Conservation (phyloP, 2,329 filamentous ascomycete species). For the Fusarium coicis region DNA sequence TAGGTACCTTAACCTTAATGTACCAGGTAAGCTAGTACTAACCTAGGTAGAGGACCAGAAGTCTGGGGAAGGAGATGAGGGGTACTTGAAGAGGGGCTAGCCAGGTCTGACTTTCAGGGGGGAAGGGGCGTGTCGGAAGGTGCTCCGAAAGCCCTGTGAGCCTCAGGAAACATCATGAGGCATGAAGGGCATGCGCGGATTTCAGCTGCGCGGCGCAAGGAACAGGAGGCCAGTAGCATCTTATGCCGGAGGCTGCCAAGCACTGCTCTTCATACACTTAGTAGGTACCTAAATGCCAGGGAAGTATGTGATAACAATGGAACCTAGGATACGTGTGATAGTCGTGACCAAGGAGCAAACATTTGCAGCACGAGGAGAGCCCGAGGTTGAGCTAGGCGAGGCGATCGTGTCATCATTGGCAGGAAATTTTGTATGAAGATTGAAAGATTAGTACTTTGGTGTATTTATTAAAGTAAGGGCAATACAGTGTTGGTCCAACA, state of each 20-base stretch:
- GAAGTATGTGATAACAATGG: neutral
- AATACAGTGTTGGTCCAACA: neutral
- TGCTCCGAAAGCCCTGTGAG: slow-evolving; percentile 1
- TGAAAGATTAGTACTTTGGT: neutral
- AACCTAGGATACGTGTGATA: neutral
- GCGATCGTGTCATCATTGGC: neutral
- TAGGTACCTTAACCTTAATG: neutral
- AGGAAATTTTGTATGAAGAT: neutral
- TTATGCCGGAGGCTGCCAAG: neutral
- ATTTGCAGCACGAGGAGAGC: neutral
- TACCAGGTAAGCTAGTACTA: neutral
- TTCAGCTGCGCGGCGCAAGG: neutral
- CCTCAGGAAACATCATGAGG: slow-evolving; percentile 17
- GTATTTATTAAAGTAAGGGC: neutral
- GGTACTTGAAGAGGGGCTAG: neutral
- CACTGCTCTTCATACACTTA: neutral
- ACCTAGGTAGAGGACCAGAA: slow-evolving; percentile 3
- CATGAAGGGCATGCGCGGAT: neutral
- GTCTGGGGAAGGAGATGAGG: slow-evolving; percentile 9
- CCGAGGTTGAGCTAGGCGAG: neutral
- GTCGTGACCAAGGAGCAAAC: neutral
- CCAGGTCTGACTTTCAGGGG: slow-evolving; percentile 4
- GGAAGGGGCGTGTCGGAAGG: slow-evolving; percentile 16
- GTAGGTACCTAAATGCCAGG: neutral
- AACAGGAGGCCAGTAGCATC: neutral